Percentiles rank a stretch among this genome's conserved stretches.
phyloP scores from a whole-genome alignment of 2,329 filamentous ascomycete species.

The Cladophialophora carrionii region DNA sequence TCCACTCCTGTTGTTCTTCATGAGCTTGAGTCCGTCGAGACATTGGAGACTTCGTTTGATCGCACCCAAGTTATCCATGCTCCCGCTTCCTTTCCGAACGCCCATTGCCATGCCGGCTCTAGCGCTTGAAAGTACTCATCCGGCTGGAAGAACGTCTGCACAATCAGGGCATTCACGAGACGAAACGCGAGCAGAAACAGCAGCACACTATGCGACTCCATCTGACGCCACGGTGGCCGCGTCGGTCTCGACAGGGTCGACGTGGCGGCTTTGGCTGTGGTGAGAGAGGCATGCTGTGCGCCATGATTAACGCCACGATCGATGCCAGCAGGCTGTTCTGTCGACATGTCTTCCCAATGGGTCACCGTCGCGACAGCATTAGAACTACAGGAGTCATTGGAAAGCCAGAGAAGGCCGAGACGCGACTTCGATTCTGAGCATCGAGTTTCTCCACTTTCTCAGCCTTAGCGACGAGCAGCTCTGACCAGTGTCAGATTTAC shows the following conservation, averaged over 20 bases:
- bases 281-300: neutral
- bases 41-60: slow-evolving; percentile 31
- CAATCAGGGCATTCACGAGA: slow-evolving; percentile 74
- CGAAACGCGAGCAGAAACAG: slow-evolving; percentile 66
- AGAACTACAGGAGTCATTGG: too few relatives aligned
- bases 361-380: neutral
- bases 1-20: slow-evolving; percentile 75
- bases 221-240: slow-evolving; percentile 3
- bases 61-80: slow-evolving; percentile 96
- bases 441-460: neutral
- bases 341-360: slow-evolving; percentile 16
- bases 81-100: slow-evolving; percentile 70
- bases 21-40: slow-evolving; percentile 18
- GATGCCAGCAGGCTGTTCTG: neutral
- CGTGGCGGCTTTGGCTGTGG: neutral
- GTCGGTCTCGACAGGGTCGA: neutral
- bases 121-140: slow-evolving; percentile 97
- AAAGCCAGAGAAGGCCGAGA: neutral
- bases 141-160: slow-evolving; percentile 93
- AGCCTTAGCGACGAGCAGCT: neutral
- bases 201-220: slow-evolving; percentile 40
- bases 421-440: neutral
- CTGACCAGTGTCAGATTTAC: neutral
- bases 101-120: slow-evolving; percentile 89
- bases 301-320: neutral